A percentile compares a stretch with the other conserved stretches of the same genome.
These are phyloP conservation scores for Exophiala viscosa DNA, from an alignment of 2,329 filamentous ascomycete genomes.

Conservation along the genomic window DNA sequence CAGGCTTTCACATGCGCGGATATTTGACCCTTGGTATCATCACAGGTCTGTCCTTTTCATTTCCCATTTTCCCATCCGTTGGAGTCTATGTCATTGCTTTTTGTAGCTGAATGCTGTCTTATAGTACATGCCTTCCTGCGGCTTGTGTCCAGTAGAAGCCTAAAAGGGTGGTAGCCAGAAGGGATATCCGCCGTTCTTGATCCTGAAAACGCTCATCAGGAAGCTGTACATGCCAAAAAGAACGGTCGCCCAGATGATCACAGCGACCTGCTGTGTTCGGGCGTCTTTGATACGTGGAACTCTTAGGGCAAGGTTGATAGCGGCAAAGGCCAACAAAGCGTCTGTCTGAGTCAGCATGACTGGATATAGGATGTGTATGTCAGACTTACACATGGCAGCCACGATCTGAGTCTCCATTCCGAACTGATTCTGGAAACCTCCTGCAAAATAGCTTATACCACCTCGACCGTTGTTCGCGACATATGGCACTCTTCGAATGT, in stretches of 20 bases:
- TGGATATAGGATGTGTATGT: not conserved
- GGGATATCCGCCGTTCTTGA: constrained; percentile 93
- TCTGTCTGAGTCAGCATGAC: constrained; percentile 45
- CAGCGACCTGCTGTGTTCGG: constrained; percentile 73
- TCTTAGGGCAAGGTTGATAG: constrained; percentile 86
- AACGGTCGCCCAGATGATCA: constrained; percentile 73
- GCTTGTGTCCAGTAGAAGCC: not conserved
- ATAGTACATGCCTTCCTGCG: not conserved
- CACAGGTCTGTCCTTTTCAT: no score
- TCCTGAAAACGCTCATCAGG: constrained; percentile 84
- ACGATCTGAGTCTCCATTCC: constrained; percentile 95
- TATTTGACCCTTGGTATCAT: no score
- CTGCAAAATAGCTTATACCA: constrained; percentile 83
- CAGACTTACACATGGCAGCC: constrained; percentile 81
- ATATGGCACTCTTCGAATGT: constrained; percentile 93
- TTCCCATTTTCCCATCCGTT: no score
- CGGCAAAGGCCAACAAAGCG: constrained; percentile 79
- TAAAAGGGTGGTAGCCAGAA: constrained; percentile 91
- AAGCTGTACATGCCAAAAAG: constrained; percentile 88
- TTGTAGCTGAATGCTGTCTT: no score
- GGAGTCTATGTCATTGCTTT: no score
- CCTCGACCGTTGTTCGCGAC: constrained; percentile 79
- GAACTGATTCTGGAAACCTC: constrained; percentile 88
- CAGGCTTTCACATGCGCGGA: no score
- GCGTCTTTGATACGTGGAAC: constrained; percentile 81